phyloP scores from a whole-genome alignment of 2,329 filamentous ascomycete species.

The Alternaria tenuissima region DNA sequence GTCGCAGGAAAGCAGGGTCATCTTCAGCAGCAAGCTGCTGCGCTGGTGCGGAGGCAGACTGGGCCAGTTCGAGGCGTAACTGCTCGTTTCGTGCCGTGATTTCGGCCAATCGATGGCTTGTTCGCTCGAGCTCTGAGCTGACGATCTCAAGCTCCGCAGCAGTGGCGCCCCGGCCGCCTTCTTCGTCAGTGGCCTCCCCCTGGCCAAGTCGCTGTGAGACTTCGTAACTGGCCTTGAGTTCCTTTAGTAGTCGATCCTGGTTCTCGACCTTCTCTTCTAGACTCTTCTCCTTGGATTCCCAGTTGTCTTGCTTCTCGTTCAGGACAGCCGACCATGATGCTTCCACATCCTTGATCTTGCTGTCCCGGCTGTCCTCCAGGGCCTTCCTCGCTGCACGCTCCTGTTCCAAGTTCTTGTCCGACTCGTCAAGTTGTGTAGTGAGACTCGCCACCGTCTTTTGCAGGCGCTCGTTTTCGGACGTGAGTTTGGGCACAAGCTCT shows the following conservation, averaged over 20 bases:
- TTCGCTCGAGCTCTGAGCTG: conserved; percentile 87
- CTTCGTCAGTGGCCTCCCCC: conserved; percentile 69
- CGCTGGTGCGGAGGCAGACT: conserved; percentile 76
- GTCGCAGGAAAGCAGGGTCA: conserved; percentile 84
- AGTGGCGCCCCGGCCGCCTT: conserved; percentile 70
- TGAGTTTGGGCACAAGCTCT: conserved; percentile 88
- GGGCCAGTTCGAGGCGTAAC: conserved; percentile 86
- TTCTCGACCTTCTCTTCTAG: conserved; percentile 94
- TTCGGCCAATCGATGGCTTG: conserved; percentile 85
- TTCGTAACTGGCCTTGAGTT: conserved; percentile 96
- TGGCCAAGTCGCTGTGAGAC: conserved; percentile 89
- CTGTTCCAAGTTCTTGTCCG: conserved; percentile 79
- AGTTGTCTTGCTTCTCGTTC: conserved; percentile 94
- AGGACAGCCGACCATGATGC: conserved; percentile 88
- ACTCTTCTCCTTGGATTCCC: conserved; percentile 90
- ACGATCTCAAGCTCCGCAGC: conserved; percentile 94
- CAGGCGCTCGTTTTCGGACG: conserved; percentile 87
- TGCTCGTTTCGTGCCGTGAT: conserved; percentile 95
- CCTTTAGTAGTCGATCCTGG: conserved; percentile 89
- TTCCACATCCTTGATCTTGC: conserved; percentile 87
- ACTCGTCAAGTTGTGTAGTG: conserved; percentile 82
- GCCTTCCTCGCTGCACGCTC: conserved; percentile 77
- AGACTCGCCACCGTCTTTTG: conserved; percentile 78
- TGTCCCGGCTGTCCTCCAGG: conserved; percentile 79
- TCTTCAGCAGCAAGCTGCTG: conserved; percentile 77